Percentiles rank a stretch among this genome's conserved stretches.
Conservation (phyloP, 305 asterid genomes). For the Fraxinus albicans region DNA sequence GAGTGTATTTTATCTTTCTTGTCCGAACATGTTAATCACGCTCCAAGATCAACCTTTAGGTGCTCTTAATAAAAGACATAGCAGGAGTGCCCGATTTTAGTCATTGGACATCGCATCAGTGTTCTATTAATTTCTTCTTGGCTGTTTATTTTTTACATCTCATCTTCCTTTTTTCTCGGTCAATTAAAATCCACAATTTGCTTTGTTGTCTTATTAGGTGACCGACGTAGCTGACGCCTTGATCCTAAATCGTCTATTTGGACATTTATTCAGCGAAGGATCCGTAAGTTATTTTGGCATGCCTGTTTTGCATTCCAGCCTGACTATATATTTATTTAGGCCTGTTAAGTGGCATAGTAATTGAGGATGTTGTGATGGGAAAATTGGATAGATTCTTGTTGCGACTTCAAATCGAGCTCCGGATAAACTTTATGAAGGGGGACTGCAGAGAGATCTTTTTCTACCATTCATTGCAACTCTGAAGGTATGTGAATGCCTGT, state of each 20-base stretch:
- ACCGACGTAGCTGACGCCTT: slow-evolving; percentile 95
- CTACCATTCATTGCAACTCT: slow-evolving; percentile 87
- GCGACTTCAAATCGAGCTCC: slow-evolving; percentile 97
- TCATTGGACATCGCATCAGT: not conserved
- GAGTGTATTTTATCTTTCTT: slow-evolving; percentile 2
- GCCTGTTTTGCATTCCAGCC: not conserved
- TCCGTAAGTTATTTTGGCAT: slow-evolving; percentile 55
- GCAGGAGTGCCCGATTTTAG: not conserved
- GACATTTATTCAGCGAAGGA: slow-evolving; percentile 77
- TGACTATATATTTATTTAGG: not conserved
- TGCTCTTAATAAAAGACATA: not conserved
- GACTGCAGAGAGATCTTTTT: slow-evolving; percentile 92
- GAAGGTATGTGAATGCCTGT: slow-evolving; percentile 49
- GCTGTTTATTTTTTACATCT: not conserved
- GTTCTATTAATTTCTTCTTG: not conserved
- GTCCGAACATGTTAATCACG: not conserved
- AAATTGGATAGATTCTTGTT: slow-evolving; percentile 68
- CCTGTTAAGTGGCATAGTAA: slow-evolving; percentile 19
- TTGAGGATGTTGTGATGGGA: slow-evolving; percentile 15
- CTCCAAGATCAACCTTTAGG: not conserved
- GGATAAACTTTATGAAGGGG: slow-evolving; percentile 96
- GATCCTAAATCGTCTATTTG: slow-evolving; percentile 77
- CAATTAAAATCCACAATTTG: not conserved
- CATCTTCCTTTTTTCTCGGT: not conserved
- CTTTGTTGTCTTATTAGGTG: slow-evolving; percentile 47